Evolutionary conservation across 1,139 yeast genomes (phyloP).

Genomic region (Saccharomyces hybrid): DNA sequence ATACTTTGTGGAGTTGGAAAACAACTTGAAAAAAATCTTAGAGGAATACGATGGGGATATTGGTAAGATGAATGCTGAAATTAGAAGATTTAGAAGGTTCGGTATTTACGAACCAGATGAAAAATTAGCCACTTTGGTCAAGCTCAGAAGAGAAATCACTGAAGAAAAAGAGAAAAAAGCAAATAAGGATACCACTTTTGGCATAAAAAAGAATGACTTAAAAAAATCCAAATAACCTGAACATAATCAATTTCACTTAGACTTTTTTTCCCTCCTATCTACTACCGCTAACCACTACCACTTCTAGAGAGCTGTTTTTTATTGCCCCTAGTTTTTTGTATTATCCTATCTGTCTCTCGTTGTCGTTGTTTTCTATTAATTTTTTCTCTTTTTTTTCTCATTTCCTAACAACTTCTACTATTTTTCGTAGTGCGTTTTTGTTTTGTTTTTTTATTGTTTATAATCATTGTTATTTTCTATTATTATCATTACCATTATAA

Average conservation of each 20-base stretch:
- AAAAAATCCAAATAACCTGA: not conserved
- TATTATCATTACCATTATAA: not conserved
- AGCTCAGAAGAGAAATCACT: constrained; percentile 26
- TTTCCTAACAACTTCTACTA: not conserved
- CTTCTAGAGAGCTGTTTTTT: not conserved
- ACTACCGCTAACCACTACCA: not conserved
- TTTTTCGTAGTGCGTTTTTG: not conserved
- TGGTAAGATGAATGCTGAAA: constrained; percentile 30
- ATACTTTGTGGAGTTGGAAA: constrained; percentile 45
- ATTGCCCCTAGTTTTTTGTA: not conserved
- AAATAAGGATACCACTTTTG: constrained; percentile 5
- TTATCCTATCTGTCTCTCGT: not conserved
- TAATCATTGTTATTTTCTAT: not conserved
- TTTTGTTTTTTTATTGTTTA: not conserved
- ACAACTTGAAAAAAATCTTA: constrained; percentile 35
- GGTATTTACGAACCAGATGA: constrained; percentile 50
- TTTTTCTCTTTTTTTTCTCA: not conserved
- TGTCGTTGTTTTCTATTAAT: not conserved
- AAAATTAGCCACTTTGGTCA: constrained; percentile 33
- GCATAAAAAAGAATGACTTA: not conserved
- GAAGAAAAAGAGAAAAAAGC: constrained; percentile 5
- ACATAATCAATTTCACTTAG: not conserved
- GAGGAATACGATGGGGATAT: constrained; percentile 25
- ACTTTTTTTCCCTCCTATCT: not conserved
- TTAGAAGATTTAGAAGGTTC: constrained; percentile 45